Conservation (phyloP, 139 green algal species). For the Chlamydomonas incerta region DNA sequence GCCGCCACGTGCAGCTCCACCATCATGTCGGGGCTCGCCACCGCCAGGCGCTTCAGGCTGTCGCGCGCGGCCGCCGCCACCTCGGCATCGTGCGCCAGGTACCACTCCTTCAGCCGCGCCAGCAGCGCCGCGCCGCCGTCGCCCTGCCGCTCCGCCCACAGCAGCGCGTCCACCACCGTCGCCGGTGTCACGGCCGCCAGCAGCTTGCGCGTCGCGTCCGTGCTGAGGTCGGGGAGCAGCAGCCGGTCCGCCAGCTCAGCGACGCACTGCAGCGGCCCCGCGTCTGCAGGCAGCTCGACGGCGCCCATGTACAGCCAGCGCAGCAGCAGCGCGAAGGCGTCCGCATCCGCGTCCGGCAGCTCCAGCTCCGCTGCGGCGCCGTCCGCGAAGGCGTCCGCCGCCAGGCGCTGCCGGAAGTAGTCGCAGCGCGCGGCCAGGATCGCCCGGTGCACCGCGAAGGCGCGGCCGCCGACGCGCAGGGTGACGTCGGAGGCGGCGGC, state of each 20-base stretch:
- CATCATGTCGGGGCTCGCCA: neutral
- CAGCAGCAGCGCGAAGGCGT: neutral
- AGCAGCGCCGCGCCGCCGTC: too few relatives aligned
- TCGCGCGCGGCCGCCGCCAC: neutral
- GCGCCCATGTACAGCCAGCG: neutral
- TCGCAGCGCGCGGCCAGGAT: neutral
- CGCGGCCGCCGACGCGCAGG: neutral
- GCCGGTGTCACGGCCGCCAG: neutral
- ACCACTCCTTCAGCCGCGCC: neutral
- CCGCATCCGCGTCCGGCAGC: neutral
- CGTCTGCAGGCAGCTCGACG: too few relatives aligned
- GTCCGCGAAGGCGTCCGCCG: neutral
- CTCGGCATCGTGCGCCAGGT: neutral
- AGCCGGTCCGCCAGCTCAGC: too few relatives aligned
- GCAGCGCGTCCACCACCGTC: neutral
- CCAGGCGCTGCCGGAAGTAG: constrained; percentile 21
- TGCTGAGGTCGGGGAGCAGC: neutral
- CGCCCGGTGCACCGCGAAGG: neutral
- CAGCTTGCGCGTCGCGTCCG: neutral
- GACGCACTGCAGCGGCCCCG: too few relatives aligned
- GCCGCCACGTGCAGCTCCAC: neutral
- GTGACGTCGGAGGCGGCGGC: neutral
- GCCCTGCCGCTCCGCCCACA: neutral
- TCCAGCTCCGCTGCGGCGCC: neutral
- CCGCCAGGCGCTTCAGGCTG: neutral